Percentiles rank a stretch among this genome's conserved stretches.
Evolutionary conservation across 176 grass and related monocot species (phyloP).

Genomic region (Rhynchospora breviuscula): DNA sequence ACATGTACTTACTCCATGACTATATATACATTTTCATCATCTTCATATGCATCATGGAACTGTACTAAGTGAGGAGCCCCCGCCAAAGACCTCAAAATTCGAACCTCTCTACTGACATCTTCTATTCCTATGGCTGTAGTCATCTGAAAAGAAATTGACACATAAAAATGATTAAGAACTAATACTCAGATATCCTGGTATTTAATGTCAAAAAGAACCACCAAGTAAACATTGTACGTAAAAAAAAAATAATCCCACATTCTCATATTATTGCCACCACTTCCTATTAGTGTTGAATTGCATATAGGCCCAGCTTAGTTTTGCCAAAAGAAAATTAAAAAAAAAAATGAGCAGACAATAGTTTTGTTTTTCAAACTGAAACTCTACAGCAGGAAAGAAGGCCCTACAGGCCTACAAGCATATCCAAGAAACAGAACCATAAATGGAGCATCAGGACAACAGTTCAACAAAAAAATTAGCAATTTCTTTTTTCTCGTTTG

Average conservation of each 20-base stretch:
- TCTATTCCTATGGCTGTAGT: slow-evolving; percentile 89
- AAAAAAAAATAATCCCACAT: background rate
- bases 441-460: background rate
- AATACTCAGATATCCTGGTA: background rate
- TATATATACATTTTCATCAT: slow-evolving; percentile 93
- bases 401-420: background rate
- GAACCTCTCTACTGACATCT: slow-evolving; percentile 90
- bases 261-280: background rate
- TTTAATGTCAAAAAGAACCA: background rate
- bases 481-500: background rate
- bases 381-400: background rate
- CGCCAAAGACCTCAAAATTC: slow-evolving; percentile 70
- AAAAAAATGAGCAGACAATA: background rate
- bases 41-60: slow-evolving; percentile 81
- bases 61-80: slow-evolving; percentile 74
- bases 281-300: background rate
- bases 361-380: background rate
- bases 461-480: background rate
- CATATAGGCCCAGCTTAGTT: background rate
- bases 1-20: slow-evolving; percentile 82
- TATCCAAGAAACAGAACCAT: background rate
- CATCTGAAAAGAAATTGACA: slow-evolving; percentile 51
- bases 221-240: background rate
- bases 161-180: background rate
- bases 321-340: background rate